Evolutionary conservation across 208 protist species (phyloP).

Genomic region (Porcisia hertigi): DNA sequence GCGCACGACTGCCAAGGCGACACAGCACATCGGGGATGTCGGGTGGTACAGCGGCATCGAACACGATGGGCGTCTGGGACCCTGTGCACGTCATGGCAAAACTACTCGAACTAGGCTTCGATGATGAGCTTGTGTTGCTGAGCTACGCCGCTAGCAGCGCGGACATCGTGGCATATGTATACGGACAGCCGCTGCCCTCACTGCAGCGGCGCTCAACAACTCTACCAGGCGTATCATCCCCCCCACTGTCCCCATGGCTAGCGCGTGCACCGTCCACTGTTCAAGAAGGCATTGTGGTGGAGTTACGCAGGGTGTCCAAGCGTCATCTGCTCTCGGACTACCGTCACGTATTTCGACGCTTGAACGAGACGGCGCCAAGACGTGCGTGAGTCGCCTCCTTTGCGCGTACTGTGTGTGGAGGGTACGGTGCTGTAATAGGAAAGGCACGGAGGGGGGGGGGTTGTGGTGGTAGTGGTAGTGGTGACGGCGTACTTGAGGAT

Average conservation of each 20-base stretch:
- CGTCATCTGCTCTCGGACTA: conserved; percentile 52
- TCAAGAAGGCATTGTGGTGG: conserved; percentile 14
- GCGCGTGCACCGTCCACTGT: background rate
- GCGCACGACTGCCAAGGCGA: background rate
- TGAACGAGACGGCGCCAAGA: conserved; percentile 64
- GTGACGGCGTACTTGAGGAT: too few species aligned
- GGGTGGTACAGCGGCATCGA: background rate
- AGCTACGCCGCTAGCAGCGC: conserved; percentile 38
- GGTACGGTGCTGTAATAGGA: too few species aligned
- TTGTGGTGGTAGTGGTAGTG: too few species aligned
- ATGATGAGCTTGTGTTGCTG: conserved; percentile 67
- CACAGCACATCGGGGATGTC: background rate
- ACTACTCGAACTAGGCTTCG: conserved; percentile 46
- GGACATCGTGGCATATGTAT: conserved; percentile 46
- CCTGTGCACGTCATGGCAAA: conserved; percentile 26
- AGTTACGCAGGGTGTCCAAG: conserved; percentile 35
- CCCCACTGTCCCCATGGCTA: background rate
- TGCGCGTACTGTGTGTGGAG: background rate
- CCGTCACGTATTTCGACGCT: conserved; percentile 62
- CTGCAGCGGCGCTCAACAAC: conserved; percentile 1
- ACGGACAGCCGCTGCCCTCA: conserved; percentile 35
- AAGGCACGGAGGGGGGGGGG: too few species aligned
- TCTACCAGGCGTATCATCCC: background rate
- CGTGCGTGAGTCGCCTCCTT: background rate
- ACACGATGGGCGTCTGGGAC: conserved; percentile 4